Evolutionary conservation across 2,329 filamentous ascomycete species (phyloP).

Genomic region (Beauveria rudraprayagi): DNA sequence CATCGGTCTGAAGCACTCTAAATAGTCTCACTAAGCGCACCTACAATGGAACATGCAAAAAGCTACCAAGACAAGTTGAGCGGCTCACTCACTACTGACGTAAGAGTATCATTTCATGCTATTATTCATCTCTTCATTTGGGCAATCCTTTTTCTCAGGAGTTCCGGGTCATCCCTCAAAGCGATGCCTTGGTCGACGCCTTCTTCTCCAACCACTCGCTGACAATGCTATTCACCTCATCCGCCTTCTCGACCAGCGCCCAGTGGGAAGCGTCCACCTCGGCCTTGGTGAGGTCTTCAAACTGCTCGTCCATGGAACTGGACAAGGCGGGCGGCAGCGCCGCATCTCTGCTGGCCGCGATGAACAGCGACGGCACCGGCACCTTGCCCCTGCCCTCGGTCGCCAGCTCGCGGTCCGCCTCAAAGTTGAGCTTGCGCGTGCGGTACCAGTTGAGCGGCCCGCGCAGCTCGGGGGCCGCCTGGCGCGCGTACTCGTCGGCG

Average conservation of each 20-base stretch:
- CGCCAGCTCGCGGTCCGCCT: constrained; percentile 51
- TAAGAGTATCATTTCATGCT: too few species aligned
- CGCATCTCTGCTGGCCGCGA: constrained; percentile 61
- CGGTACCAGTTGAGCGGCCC: constrained; percentile 90
- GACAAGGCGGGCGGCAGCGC: constrained; percentile 68
- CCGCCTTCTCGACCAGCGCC: constrained; percentile 68
- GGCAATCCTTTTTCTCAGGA: too few species aligned
- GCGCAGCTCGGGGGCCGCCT: constrained; percentile 51
- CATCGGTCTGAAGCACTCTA: background rate
- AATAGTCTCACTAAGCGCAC: background rate
- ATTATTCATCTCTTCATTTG: too few species aligned
- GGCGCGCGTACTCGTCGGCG: constrained; percentile 58
- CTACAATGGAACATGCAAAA: background rate
- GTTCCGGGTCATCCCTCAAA: constrained; percentile 12
- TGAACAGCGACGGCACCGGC: constrained; percentile 61
- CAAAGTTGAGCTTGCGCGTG: constrained; percentile 60
- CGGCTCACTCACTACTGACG: too few species aligned
- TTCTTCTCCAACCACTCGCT: constrained; percentile 54
- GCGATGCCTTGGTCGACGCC: constrained; percentile 20
- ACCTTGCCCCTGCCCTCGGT: constrained; percentile 27
- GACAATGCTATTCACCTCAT: constrained; percentile 62
- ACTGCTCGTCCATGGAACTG: constrained; percentile 58
- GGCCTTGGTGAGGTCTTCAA: constrained; percentile 55
- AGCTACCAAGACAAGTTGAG: background rate
- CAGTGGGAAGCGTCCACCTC: constrained; percentile 71